phyloP scores from a whole-genome alignment of 768 basidiomycete genomes.

The Lyophyllum decastes region DNA sequence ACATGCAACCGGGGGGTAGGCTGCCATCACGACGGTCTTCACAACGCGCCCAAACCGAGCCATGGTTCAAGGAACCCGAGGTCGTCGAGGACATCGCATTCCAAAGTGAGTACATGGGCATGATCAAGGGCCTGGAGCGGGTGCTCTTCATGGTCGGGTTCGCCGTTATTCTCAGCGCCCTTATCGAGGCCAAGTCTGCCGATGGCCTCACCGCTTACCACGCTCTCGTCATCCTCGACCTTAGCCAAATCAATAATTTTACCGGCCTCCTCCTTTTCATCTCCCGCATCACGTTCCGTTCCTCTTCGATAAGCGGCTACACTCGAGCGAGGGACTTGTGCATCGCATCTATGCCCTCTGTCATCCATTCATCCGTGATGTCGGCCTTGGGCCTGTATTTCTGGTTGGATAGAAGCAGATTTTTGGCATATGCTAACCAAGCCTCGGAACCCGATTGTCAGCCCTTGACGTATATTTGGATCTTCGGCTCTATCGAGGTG shows the following conservation, averaged over 20 bases:
- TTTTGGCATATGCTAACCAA: background rate
- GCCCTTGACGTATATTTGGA: constrained; percentile 1
- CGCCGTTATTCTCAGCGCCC: constrained; percentile 3
- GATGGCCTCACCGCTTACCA: constrained; percentile 5
- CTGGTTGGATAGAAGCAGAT: background rate
- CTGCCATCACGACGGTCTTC: no score
- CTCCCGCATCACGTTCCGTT: background rate
- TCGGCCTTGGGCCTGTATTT: background rate
- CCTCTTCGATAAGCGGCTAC: background rate
- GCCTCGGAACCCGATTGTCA: background rate
- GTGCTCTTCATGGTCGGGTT: background rate
- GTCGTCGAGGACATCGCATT: no score
- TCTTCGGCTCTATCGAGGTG: background rate
- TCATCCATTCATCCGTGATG: background rate
- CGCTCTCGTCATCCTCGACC: constrained; percentile 1
- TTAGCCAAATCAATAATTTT: constrained; percentile 7
- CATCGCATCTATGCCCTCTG: background rate
- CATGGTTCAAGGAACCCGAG: no score
- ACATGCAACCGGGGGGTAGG: no score
- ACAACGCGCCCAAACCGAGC: no score
- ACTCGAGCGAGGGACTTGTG: background rate
- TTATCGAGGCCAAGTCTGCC: background rate
- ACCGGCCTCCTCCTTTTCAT: background rate
- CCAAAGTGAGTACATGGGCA: background rate
- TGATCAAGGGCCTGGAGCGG: background rate